These are phyloP conservation scores for Pythium brachiatum DNA, from an alignment of 352 stramenopile genomes.

Conservation along the genomic window DNA sequence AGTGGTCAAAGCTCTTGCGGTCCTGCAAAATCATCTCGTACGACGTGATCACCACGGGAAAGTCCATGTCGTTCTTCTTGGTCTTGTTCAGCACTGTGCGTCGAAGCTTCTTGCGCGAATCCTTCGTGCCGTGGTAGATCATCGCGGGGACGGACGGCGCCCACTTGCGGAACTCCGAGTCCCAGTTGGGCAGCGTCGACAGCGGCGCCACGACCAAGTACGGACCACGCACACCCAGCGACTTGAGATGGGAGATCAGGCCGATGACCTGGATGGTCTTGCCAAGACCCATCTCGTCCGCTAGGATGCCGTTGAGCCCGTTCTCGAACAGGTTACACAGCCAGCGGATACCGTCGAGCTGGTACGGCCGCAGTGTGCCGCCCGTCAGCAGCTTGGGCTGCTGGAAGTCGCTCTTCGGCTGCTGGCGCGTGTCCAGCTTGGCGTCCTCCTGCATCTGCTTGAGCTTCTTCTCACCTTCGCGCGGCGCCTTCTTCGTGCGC, in stretches of 20 bases:
- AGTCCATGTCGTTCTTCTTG: slow-evolving; percentile 58
- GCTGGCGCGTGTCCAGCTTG: slow-evolving; percentile 41
- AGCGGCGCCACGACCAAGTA: slow-evolving; percentile 98
- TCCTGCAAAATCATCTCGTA: slow-evolving; percentile 88
- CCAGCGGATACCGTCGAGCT: slow-evolving; percentile 96
- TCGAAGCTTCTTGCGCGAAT: slow-evolving; percentile 46
- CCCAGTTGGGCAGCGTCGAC: slow-evolving; percentile 98
- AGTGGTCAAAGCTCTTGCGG: slow-evolving; percentile 48
- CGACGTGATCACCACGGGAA: slow-evolving; percentile 86
- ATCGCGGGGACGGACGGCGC: slow-evolving; percentile 91
- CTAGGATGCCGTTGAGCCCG: slow-evolving; percentile 91
- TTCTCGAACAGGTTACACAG: slow-evolving; percentile 98
- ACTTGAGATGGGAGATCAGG: slow-evolving; percentile 93
- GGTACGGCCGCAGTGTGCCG: slow-evolving; percentile 91
- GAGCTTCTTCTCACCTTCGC: slow-evolving; percentile 62
- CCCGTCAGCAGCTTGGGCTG: slow-evolving; percentile 80
- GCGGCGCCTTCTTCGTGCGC: slow-evolving; percentile 30
- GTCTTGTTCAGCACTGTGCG: slow-evolving; percentile 46
- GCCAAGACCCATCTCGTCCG: slow-evolving; percentile 88
- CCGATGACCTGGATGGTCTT: slow-evolving; percentile 93
- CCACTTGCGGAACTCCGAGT: slow-evolving; percentile 87
- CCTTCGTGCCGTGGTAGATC: slow-evolving; percentile 95
- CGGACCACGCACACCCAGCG: slow-evolving; percentile 87
- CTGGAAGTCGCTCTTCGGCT: slow-evolving; percentile 44
- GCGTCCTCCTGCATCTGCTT: slow-evolving; percentile 58